These are phyloP conservation scores for Nicotiana sylvestris DNA, from an alignment of 257 asterid species.

Conservation along the genomic window DNA sequence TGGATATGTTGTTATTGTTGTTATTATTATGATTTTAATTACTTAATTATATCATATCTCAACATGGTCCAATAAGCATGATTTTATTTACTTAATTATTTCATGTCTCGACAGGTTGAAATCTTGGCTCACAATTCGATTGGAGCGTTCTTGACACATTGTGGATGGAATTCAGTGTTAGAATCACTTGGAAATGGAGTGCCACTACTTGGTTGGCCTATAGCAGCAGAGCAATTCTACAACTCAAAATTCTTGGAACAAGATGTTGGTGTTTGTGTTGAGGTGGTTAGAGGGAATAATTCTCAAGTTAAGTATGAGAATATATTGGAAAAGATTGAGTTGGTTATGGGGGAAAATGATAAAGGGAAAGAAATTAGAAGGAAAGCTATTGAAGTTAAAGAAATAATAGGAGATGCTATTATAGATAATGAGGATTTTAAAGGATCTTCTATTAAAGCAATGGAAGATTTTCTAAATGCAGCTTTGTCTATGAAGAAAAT, in stretches of 20 bases:
- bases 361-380: constrained; percentile 29
- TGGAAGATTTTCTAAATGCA: constrained; percentile 40
- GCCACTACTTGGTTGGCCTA: constrained; percentile 56
- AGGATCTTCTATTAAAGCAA: constrained; percentile 45
- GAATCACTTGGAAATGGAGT: constrained; percentile 49
- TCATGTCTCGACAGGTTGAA: constrained; percentile 24
- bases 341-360: constrained; percentile 38
- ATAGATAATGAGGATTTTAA: constrained; percentile 25
- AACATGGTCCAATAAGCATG: too few relatives aligned
- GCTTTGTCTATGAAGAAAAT: constrained; percentile 26
- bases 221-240: constrained; percentile 56
- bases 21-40: too few relatives aligned
- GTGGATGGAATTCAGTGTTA: constrained; percentile 63
- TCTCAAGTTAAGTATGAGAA: constrained; percentile 42
- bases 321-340: constrained; percentile 33
- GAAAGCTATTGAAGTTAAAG: constrained; percentile 27
- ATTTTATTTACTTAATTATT: too few relatives aligned
- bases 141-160: constrained; percentile 42
- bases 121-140: constrained; percentile 43
- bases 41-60: too few relatives aligned
- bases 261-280: constrained; percentile 45
- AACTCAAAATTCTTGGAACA: constrained; percentile 46
- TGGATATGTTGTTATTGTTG: too few relatives aligned
- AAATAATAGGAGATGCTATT: constrained; percentile 25
- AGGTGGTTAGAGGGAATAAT: constrained; percentile 48